Percentiles rank a stretch among this genome's conserved stretches.
These are phyloP conservation scores for Saussurea involucrata DNA, from an alignment of 129 eudicot genomes.

Conservation along the genomic window DNA sequence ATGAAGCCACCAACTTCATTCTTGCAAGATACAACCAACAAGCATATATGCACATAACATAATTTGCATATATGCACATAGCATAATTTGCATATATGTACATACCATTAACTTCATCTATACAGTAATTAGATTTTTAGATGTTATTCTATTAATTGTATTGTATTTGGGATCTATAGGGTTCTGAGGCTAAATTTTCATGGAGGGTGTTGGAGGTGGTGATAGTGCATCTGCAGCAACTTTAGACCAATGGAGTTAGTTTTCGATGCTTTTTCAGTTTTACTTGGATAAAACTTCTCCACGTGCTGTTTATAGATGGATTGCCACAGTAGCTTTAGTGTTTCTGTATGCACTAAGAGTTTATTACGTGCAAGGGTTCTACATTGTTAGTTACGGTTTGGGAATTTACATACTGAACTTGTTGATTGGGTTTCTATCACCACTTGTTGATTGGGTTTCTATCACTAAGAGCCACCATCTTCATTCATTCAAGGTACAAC, in stretches of 20 bases:
- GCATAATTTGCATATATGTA: too few relatives aligned
- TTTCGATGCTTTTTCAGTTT: constrained; percentile 56
- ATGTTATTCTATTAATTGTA: constrained; percentile 11
- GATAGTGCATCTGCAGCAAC: constrained; percentile 46
- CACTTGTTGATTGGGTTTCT: constrained; percentile 94
- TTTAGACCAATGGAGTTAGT: constrained; percentile 63
- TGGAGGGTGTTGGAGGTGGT: constrained; percentile 73
- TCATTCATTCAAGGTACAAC: too few relatives aligned
- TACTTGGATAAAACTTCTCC: constrained; percentile 87
- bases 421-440: constrained; percentile 93
- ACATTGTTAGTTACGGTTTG: constrained; percentile 74
- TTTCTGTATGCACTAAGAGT: constrained; percentile 54
- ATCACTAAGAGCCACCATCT: too few relatives aligned
- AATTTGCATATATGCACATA: too few relatives aligned
- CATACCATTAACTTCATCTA: too few relatives aligned
- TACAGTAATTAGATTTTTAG: too few relatives aligned
- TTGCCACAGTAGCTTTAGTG: constrained; percentile 54
- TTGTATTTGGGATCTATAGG: constrained; percentile 28
- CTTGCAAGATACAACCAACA: too few relatives aligned
- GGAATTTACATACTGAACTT: constrained; percentile 86
- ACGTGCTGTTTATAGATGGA: constrained; percentile 69
- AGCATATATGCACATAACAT: too few relatives aligned
- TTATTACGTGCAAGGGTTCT: constrained; percentile 77
- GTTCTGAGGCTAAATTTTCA: constrained; percentile 29
- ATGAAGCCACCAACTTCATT: too few relatives aligned